These are phyloP conservation scores for Nicotiana attenuata DNA, from an alignment of 257 asterid genomes.

Conservation along the genomic window DNA sequence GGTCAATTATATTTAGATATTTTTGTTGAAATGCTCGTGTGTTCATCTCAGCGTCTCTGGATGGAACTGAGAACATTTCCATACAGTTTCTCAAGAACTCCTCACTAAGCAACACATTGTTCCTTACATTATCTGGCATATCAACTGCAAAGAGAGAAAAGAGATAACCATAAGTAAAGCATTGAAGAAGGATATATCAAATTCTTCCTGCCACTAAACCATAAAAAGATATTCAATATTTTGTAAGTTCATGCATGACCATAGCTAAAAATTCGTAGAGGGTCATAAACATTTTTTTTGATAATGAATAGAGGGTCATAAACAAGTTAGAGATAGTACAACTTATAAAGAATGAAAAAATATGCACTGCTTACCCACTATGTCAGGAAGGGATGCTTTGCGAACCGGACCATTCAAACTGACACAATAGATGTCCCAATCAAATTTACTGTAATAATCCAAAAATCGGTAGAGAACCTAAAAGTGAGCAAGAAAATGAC, in stretches of 20 bases:
- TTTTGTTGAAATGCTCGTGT: conserved; percentile 48
- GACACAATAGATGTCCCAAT: conserved; percentile 77
- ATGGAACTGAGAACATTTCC: conserved; percentile 58
- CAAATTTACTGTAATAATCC: conserved; percentile 74
- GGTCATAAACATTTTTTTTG: not conserved
- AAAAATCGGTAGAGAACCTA: conserved; percentile 74
- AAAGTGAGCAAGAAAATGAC: conserved; percentile 4
- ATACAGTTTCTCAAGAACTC: conserved; percentile 48
- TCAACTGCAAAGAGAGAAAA: conserved; percentile 40
- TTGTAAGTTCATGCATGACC: not conserved
- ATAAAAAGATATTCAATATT: not conserved
- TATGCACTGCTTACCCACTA: conserved; percentile 51
- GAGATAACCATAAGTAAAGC: not conserved
- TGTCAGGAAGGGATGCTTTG: conserved; percentile 50
- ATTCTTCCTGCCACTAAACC: not conserved
- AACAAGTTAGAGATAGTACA: not conserved
- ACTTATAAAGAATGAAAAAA: not conserved
- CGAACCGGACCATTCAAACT: conserved; percentile 73
- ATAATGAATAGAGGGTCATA: not conserved
- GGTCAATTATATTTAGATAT: conserved; percentile 76
- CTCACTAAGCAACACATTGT: conserved; percentile 43
- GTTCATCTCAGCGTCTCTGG: conserved; percentile 35
- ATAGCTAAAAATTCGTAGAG: not conserved
- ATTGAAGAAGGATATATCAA: not conserved
- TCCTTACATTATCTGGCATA: conserved; percentile 38